A percentile compares a stretch with the other conserved stretches of the same genome.
phyloP scores from a whole-genome alignment of 2,329 filamentous ascomycete species.

The Nemania sp. region DNA sequence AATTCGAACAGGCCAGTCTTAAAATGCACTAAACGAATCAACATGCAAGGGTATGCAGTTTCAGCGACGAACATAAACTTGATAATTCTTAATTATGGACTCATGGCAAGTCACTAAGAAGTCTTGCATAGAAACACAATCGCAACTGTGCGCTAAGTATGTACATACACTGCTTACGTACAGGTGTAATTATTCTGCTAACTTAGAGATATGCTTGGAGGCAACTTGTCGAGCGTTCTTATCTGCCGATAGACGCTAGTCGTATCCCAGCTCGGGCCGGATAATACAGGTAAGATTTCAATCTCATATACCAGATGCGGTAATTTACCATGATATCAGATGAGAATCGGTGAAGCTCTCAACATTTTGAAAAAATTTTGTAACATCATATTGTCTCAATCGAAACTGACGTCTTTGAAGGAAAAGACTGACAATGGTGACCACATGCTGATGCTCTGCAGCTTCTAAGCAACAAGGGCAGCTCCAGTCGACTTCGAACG shows the following conservation, averaged over 20 bases:
- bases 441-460: background rate
- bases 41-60: background rate
- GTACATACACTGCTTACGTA: too few species aligned
- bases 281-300: background rate
- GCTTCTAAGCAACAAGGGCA: background rate
- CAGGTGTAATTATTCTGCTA: too few species aligned
- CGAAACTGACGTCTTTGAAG: background rate
- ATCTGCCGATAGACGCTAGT: conserved; percentile 18
- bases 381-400: background rate
- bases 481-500: background rate
- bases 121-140: too few species aligned
- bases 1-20: background rate
- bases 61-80: background rate
- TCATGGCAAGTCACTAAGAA: too few species aligned
- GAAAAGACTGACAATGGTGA: background rate
- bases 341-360: background rate
- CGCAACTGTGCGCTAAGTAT: too few species aligned
- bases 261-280: conserved; percentile 2
- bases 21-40: background rate
- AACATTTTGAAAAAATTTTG: background rate
- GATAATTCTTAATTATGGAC: too few species aligned
- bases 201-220: too few species aligned
- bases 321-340: background rate
- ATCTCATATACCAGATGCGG: conserved; percentile 11
- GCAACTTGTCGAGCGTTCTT: background rate